Conservation (phyloP, 2,329 filamentous ascomycete species). For the Diatrype stigma region DNA sequence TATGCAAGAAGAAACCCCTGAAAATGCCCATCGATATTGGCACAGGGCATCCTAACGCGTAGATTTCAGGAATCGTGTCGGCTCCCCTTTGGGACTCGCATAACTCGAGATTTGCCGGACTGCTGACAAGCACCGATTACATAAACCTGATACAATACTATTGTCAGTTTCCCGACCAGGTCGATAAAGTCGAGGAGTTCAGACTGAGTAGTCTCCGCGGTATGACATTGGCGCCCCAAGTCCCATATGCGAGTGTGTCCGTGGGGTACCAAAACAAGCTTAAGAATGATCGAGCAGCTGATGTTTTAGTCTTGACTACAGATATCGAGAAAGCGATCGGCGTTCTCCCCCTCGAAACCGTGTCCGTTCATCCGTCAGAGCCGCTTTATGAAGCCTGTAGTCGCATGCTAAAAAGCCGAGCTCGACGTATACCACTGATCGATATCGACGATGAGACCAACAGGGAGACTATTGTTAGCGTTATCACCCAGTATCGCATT, state of each 20-base stretch:
- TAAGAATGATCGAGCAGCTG: conserved; percentile 8
- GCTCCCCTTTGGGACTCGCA: conserved; percentile 96
- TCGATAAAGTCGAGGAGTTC: conserved; percentile 90
- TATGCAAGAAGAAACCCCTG: conserved; percentile 35
- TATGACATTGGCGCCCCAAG: conserved; percentile 35
- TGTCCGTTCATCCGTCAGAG: conserved; percentile 87
- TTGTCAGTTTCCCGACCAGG: conserved; percentile 89
- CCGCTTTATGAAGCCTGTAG: conserved; percentile 94
- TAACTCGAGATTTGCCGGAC: conserved; percentile 85
- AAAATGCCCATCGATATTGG: not conserved
- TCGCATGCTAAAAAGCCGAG: conserved; percentile 89
- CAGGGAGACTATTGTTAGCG: conserved; percentile 88
- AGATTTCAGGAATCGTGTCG: conserved; percentile 78
- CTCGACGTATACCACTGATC: conserved; percentile 87
- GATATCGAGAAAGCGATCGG: conserved; percentile 95
- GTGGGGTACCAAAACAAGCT: conserved; percentile 6
- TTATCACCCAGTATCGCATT: conserved; percentile 97
- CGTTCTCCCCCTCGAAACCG: conserved; percentile 84
- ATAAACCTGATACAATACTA: conserved; percentile 99
- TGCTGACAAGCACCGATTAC: conserved; percentile 93
- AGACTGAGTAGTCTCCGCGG: conserved; percentile 86
- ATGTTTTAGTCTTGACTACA: conserved; percentile 31
- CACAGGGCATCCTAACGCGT: conserved; percentile 6
- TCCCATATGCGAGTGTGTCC: conserved; percentile 5
- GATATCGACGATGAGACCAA: conserved; percentile 93